Evolutionary conservation across 1,284 basidiomycete species (phyloP).

Genomic region (Paramarasmius palmivorus): DNA sequence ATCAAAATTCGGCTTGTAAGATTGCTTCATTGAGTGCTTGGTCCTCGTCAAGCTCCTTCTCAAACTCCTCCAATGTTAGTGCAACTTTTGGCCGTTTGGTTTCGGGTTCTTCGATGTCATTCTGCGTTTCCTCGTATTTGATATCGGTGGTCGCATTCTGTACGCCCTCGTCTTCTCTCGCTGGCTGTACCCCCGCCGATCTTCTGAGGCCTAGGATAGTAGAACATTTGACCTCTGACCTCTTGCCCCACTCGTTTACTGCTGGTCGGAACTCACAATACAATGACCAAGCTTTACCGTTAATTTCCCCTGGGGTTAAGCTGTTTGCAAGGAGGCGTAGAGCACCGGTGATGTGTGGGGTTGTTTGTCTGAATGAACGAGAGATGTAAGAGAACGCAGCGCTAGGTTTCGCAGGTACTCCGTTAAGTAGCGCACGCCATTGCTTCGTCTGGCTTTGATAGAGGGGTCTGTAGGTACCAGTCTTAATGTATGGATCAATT

Average conservation of each 20-base stretch:
- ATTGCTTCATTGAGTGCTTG: constrained; percentile 43
- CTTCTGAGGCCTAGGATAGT: constrained; percentile 60
- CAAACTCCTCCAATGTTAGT: constrained; percentile 51
- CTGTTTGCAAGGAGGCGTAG: constrained; percentile 76
- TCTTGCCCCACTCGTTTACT: constrained; percentile 74
- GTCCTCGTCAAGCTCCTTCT: constrained; percentile 49
- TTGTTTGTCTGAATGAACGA: constrained; percentile 75
- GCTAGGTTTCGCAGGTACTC: constrained; percentile 71
- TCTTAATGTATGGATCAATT: constrained; percentile 23
- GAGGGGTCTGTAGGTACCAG: constrained; percentile 61
- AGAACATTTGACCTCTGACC: constrained; percentile 64
- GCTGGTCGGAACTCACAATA: constrained; percentile 79
- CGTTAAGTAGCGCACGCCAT: constrained; percentile 84
- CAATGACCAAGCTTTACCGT: constrained; percentile 66
- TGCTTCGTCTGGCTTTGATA: constrained; percentile 66
- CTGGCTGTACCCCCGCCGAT: constrained; percentile 7
- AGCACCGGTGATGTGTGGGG: constrained; percentile 77
- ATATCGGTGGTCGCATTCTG: constrained; percentile 16
- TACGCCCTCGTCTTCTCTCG: not conserved
- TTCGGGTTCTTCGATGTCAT: constrained; percentile 27
- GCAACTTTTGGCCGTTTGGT: constrained; percentile 38
- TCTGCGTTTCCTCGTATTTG: constrained; percentile 19
- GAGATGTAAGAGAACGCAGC: constrained; percentile 82
- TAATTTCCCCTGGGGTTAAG: constrained; percentile 67
- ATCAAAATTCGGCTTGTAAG: constrained; percentile 27